Evolutionary conservation across 2,329 filamentous ascomycete species (phyloP).

Genomic region (Sphaerulina musiva): DNA sequence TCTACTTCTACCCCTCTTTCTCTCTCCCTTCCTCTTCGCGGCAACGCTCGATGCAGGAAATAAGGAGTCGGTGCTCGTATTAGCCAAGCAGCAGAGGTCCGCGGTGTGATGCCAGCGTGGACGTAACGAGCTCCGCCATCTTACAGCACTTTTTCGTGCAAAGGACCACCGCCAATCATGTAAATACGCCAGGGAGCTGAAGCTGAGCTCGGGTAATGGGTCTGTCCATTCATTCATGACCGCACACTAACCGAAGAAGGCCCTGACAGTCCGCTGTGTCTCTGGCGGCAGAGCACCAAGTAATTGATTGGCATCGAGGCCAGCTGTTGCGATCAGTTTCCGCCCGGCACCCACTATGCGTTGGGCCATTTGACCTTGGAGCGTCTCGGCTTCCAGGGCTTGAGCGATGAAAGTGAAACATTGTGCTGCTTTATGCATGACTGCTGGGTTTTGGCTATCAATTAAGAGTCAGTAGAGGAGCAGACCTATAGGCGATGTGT

Average conservation of each 20-base stretch:
- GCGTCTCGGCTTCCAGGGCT: slow-evolving; percentile 81
- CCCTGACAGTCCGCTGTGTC: slow-evolving; percentile 58
- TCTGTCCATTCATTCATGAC: background rate
- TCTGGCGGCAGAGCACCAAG: slow-evolving; percentile 70
- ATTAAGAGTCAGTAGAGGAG: slow-evolving; percentile 12
- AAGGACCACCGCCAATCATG: background rate
- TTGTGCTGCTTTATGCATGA: slow-evolving; percentile 69
- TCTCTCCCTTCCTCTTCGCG: background rate
- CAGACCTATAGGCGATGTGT: background rate
- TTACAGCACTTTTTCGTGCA: background rate
- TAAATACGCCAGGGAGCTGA: background rate
- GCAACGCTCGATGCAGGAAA: background rate
- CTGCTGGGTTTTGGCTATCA: slow-evolving; percentile 72
- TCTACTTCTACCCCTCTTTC: too few species aligned
- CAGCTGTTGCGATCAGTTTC: slow-evolving; percentile 64
- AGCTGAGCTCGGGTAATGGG: background rate
- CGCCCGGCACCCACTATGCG: slow-evolving; percentile 74
- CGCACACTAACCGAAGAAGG: slow-evolving; percentile 32
- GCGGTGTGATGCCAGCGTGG: too few species aligned
- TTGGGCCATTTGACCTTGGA: slow-evolving; percentile 74
- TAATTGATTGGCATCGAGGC: slow-evolving; percentile 68
- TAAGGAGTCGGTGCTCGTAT: background rate
- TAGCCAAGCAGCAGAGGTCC: background rate
- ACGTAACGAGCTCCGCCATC: too few species aligned
- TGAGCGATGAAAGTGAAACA: slow-evolving; percentile 80